These are phyloP conservation scores for Bipolaris cookei DNA, from an alignment of 2,329 filamentous ascomycete species.

Conservation along the genomic window DNA sequence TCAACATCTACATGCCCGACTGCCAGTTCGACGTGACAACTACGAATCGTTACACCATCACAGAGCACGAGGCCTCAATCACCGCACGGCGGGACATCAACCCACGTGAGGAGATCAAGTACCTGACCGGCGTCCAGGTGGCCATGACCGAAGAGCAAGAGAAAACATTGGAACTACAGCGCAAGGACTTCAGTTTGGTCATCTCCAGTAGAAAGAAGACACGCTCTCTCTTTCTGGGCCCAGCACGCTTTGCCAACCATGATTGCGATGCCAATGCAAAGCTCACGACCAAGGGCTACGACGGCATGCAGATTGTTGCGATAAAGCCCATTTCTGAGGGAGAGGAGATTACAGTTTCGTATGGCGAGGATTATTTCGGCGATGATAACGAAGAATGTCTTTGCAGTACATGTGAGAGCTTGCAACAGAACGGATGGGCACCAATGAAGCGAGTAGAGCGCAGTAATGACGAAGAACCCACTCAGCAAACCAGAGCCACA, in stretches of 20 bases:
- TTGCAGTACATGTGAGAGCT: slow-evolving; percentile 82
- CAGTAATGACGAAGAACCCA: slow-evolving; percentile 35
- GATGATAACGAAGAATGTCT: slow-evolving; percentile 94
- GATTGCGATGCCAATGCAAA: slow-evolving; percentile 93
- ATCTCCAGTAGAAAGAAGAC: slow-evolving; percentile 91
- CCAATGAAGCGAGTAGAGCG: slow-evolving; percentile 50
- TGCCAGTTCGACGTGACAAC: slow-evolving; percentile 93
- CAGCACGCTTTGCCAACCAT: slow-evolving; percentile 95
- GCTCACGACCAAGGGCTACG: slow-evolving; percentile 80
- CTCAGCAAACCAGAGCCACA: slow-evolving; percentile 20
- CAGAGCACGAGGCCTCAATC: slow-evolving; percentile 85
- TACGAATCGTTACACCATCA: slow-evolving; percentile 94
- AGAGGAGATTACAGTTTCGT: slow-evolving; percentile 96
- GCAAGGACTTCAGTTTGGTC: slow-evolving; percentile 96
- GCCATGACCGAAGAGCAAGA: slow-evolving; percentile 93
- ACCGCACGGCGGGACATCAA: slow-evolving; percentile 80
- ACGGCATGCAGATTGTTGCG: slow-evolving; percentile 90
- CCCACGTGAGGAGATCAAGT: slow-evolving; percentile 86
- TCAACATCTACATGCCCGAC: slow-evolving; percentile 90
- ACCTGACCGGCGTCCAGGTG: slow-evolving; percentile 89
- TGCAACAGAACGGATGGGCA: slow-evolving; percentile 82
- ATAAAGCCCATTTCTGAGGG: slow-evolving; percentile 80
- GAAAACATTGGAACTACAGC: slow-evolving; percentile 74
- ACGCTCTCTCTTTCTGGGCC: slow-evolving; percentile 90
- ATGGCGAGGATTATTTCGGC: slow-evolving; percentile 95